Conservation (phyloP, 2,329 filamentous ascomycete genomes). For the Epichloe brachyelytri region DNA sequence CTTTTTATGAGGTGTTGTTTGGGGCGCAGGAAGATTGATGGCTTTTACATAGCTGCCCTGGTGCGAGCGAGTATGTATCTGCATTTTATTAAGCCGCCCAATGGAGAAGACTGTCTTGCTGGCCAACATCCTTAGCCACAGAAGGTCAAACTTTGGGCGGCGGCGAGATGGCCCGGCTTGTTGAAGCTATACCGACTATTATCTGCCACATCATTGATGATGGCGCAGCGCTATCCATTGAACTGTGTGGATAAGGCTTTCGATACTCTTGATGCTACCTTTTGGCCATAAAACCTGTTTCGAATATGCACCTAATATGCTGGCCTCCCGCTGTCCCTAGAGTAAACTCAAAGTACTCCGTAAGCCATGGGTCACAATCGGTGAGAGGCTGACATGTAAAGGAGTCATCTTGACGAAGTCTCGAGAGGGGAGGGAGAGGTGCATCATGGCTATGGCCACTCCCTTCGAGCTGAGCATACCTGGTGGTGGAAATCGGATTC, state of each 20-base stretch:
- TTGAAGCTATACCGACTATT: conserved; percentile 1
- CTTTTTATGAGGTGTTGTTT: not conserved
- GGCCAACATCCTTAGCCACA: not conserved
- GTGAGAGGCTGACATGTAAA: not conserved
- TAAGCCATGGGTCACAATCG: too few relatives aligned
- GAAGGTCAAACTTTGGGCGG: not conserved
- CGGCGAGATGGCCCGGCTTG: not conserved
- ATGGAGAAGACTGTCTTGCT: not conserved
- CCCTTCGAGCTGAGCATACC: not conserved
- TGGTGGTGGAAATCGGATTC: not conserved
- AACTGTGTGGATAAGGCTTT: not conserved
- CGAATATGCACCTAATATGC: not conserved
- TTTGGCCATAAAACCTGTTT: not conserved
- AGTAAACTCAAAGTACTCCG: too few relatives aligned
- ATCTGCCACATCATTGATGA: not conserved
- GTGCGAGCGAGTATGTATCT: too few relatives aligned
- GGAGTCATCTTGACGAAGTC: too few relatives aligned
- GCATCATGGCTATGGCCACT: not conserved
- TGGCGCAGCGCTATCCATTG: not conserved
- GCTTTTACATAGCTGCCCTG: too few relatives aligned
- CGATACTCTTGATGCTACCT: not conserved
- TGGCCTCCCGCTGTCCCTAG: not conserved
- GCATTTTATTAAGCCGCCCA: too few relatives aligned
- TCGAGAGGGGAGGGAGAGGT: too few relatives aligned
- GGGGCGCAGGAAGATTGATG: not conserved